phyloP scores from a whole-genome alignment of 306 rosid genomes.

The Dalbergia oliveri region DNA sequence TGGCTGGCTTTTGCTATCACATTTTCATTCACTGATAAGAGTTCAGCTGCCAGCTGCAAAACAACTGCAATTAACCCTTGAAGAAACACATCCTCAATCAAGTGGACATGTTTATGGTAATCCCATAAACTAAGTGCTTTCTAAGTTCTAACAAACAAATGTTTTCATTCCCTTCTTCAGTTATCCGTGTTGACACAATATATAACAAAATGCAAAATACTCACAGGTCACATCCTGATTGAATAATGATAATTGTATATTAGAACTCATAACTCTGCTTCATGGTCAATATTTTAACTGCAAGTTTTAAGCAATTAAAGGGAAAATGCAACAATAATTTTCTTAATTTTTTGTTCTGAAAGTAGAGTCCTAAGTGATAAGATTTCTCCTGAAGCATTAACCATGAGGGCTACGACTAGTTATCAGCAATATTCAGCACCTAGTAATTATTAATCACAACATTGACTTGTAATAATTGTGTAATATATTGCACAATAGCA shows the following conservation, averaged over 20 bases:
- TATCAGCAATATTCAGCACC: not conserved
- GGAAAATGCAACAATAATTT: not conserved
- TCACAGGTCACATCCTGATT: not conserved
- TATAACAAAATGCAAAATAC: not conserved
- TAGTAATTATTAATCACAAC: not conserved
- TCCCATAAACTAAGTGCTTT: not conserved
- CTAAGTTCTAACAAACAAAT: not conserved
- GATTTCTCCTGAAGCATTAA: not conserved
- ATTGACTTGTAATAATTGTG: not conserved
- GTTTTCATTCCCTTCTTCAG: not conserved
- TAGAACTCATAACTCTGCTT: not conserved
- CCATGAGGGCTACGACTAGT: not conserved
- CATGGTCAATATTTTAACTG: not conserved
- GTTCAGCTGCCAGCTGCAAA: conserved; percentile 72
- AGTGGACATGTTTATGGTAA: not conserved
- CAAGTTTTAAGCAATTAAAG: not conserved
- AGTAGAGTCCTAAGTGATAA: not conserved
- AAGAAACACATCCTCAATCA: not conserved
- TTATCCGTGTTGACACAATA: conserved; percentile 4
- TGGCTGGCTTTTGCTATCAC: conserved; percentile 69
- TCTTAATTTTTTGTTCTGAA: not conserved
- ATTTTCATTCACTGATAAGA: conserved; percentile 62
- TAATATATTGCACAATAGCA: not conserved
- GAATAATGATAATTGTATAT: not conserved
- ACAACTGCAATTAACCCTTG: not conserved